Base-by-base conservation (phyloP, 495 filamentous ascomycete genomes). In the Penicillium atrosanguineum region DNA sequence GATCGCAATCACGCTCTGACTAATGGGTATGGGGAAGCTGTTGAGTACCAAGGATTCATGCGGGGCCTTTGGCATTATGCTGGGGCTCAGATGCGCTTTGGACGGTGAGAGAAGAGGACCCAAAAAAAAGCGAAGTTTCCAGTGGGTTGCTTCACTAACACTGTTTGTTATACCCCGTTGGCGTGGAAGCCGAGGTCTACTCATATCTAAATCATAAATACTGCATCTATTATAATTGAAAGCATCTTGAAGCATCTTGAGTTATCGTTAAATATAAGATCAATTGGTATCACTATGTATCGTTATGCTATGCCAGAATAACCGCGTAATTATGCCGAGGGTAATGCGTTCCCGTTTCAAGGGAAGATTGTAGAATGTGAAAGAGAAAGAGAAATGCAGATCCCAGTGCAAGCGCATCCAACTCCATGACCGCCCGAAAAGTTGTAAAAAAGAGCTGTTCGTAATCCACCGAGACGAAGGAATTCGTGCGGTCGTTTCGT, bases 21-120 rank as follows among this genome's bases (percentile, higher is more conserved):
- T 23, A 23, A 2, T 15, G 74, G 69, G 1, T 67, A 62, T 52
- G 66, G 68, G 12, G 72, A 72, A 55, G 85, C 84, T 0, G 93
- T 97, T 15, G 91, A 89, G 48, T 98, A 98, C 69, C 92, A 96
- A 64, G 87, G 95, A 9, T 98, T 97, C 63, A 79, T 96, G 46
- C 73, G 87, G 38, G 91, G 85, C 1, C 68, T 98, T 62, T 85
- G 89, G 70, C 88, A 86, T 49, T 98, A 79, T 73, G 89, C 90
- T 6, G 85, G 87, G 53, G 93, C 90, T 23, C 85, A 95, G 61
- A 92, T 97, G 82, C 83, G 90, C 34, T 85, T 92, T 64, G 94
- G 94, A 19, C 84, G 89, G 62, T 98, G 81, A 69, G 37, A 23
- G 37, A 19, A 46, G 42, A 28, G 44, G 26, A 39, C 20, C 20